phyloP scores from a whole-genome alignment of 495 filamentous ascomycete genomes.

The Penicillium dipodomyicola region DNA sequence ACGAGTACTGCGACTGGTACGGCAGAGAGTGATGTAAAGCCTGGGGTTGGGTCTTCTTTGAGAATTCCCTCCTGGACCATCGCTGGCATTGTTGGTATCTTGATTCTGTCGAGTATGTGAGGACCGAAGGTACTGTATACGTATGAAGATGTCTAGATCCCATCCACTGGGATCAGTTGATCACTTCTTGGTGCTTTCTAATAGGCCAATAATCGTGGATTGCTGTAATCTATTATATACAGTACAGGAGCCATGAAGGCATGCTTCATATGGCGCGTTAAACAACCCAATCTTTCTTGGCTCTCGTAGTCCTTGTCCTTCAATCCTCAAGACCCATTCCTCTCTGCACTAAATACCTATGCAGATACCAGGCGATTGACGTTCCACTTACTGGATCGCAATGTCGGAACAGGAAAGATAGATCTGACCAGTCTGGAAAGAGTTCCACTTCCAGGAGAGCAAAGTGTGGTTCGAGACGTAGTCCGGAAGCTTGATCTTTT shows the following conservation, averaged over 20 bases:
- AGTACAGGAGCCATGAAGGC: background rate
- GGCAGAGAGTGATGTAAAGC: background rate
- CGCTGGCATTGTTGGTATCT: background rate
- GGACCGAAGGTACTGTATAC: background rate
- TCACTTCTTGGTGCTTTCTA: background rate
- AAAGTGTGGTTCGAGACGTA: conserved; percentile 49
- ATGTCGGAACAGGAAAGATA: conserved; percentile 57
- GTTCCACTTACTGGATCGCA: conserved; percentile 32
- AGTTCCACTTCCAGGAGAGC: conserved; percentile 56
- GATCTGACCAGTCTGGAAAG: conserved; percentile 55
- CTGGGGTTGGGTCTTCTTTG: background rate
- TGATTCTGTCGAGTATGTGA: background rate
- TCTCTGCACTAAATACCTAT: background rate
- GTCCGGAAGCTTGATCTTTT: conserved; percentile 52
- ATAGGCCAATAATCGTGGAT: background rate
- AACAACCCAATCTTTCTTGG: background rate
- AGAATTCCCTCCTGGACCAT: background rate
- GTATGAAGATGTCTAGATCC: background rate
- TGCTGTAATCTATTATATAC: background rate
- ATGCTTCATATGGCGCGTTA: background rate
- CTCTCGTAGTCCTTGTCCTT: background rate
- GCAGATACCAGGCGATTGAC: background rate
- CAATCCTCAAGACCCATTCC: background rate
- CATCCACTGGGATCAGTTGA: background rate
- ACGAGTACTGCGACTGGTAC: background rate